Percentiles rank a stretch among this genome's conserved stretches.
Evolutionary conservation across 2,329 filamentous ascomycete species (phyloP).

Genomic region (Cordyceps cateniannulata): DNA sequence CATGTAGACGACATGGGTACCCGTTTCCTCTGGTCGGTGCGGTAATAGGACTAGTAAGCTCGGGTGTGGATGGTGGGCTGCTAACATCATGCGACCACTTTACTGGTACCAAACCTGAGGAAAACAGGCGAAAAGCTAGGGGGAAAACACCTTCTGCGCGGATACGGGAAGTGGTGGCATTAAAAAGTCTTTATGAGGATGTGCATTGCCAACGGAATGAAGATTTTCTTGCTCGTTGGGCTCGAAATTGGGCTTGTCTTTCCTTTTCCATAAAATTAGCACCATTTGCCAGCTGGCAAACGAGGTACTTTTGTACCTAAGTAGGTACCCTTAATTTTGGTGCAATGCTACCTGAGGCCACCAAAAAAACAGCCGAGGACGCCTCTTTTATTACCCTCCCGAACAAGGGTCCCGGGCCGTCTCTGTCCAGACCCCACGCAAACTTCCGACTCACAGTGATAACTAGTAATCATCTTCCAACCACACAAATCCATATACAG

Average conservation of each 20-base stretch:
- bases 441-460: neutral
- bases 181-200: neutral
- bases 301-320: neutral
- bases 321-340: neutral
- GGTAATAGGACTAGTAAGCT: neutral
- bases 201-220: neutral
- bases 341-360: neutral
- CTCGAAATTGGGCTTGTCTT: neutral
- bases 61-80: too few relatives aligned
- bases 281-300: neutral
- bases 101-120: neutral
- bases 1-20: neutral
- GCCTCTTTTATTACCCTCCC: neutral
- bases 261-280: neutral
- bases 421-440: neutral
- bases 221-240: neutral
- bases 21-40: neutral
- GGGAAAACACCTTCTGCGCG: neutral
- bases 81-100: slow-evolving; percentile 9
- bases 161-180: neutral
- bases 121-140: neutral
- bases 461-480: too few relatives aligned
- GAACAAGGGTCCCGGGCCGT: neutral
- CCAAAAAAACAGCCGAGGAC: neutral
- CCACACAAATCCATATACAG: too few relatives aligned